Evolutionary conservation across 768 basidiomycete species (phyloP).

Genomic region (Fistulinella prunicolor): DNA sequence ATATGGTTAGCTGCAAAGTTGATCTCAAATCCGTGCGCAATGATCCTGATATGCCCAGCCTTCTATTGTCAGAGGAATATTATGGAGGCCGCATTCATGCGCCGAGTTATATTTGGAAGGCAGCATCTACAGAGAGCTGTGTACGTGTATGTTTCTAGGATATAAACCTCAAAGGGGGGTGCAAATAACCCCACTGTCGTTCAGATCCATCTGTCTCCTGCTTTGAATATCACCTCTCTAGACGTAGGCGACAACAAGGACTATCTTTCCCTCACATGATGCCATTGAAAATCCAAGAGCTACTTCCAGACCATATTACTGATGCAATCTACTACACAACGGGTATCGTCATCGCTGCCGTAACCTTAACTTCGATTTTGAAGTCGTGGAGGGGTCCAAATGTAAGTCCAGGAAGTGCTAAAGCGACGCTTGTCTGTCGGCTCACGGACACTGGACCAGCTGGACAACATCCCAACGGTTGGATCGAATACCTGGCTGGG

Average conservation of each 20-base stretch:
- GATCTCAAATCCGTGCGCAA: neutral
- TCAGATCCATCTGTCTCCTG: neutral
- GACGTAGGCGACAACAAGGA: too few species aligned
- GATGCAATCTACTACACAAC: neutral
- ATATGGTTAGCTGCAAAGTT: neutral
- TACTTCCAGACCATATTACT: neutral
- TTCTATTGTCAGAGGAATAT: too few species aligned
- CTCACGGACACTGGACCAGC: slow-evolving; percentile 7
- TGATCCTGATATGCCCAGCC: too few species aligned
- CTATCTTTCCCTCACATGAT: neutral
- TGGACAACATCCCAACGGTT: slow-evolving; percentile 32
- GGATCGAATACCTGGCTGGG: slow-evolving; percentile 26
- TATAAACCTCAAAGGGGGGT: neutral
- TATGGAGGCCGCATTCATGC: too few species aligned
- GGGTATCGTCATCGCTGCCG: neutral
- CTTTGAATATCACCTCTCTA: too few species aligned
- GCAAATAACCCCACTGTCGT: neutral
- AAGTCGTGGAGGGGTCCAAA: neutral
- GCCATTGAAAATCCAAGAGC: neutral
- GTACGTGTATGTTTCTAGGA: neutral
- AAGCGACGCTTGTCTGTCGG: neutral
- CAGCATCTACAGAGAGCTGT: neutral
- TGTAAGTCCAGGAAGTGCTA: neutral
- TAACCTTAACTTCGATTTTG: neutral
- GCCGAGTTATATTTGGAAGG: neutral